Conservation (phyloP, 192 early-diverging fungal genomes). For the Coemansia biformis region DNA sequence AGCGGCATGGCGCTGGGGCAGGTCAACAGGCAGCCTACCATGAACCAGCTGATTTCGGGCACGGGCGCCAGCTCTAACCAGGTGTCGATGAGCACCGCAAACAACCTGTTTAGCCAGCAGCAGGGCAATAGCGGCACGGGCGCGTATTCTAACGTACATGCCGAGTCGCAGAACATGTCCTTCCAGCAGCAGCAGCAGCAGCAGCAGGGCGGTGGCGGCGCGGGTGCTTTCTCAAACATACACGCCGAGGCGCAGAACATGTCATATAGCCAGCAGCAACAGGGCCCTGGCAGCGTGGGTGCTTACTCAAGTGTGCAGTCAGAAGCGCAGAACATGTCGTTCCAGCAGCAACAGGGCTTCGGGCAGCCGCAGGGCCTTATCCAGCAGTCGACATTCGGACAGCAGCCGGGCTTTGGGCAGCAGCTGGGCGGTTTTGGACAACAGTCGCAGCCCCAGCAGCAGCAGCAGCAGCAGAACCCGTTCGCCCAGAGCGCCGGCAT, state of each 20-base stretch:
- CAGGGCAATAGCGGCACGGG: conserved; percentile 2
- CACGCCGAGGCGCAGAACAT: conserved; percentile 1
- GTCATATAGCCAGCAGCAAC: conserved; percentile 5
- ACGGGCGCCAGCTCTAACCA: conserved; percentile 5
- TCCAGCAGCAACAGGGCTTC: conserved; percentile 1
- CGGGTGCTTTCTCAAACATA: conserved; percentile 6
- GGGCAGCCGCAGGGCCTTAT: background rate
- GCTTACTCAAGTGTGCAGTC: background rate
- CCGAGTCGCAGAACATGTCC: too few species aligned
- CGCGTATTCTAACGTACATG: too few species aligned
- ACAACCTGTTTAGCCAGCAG: conserved; percentile 24
- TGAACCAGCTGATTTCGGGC: conserved; percentile 45
- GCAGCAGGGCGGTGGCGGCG: conserved; percentile 13
- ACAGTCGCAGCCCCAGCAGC: conserved; percentile 29
- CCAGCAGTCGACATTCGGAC: conserved; percentile 1
- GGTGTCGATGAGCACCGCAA: conserved; percentile 7
- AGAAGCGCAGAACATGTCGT: background rate
- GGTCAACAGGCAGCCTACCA: conserved; percentile 18
- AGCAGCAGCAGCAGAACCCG: conserved; percentile 42
- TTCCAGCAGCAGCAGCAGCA: conserved; percentile 1
- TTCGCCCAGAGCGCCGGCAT: conserved; percentile 22
- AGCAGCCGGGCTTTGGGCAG: background rate
- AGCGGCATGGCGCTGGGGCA: background rate
- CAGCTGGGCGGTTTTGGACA: background rate
- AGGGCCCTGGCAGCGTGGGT: conserved; percentile 1